phyloP scores from a whole-genome alignment of 2,329 filamentous ascomycete genomes.

The Aotearoamyces nothofagi region DNA sequence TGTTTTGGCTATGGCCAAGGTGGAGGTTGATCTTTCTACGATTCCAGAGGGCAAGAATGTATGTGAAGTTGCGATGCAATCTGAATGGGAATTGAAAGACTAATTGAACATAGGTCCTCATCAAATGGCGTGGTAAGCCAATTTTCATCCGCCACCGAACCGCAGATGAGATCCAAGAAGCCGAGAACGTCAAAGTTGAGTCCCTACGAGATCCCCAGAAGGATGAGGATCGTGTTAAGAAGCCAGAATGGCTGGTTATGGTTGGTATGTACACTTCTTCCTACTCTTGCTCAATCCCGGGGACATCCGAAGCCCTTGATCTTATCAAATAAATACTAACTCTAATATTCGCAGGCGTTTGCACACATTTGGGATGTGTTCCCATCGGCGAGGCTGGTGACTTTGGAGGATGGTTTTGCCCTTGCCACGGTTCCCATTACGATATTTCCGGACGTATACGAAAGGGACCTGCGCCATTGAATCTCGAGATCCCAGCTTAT shows the following conservation, averaged over 20 bases:
- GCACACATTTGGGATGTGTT: constrained; percentile 98
- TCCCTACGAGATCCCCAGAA: constrained; percentile 79
- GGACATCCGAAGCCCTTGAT: constrained; percentile 1
- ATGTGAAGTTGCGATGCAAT: constrained; percentile 24
- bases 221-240: constrained; percentile 89
- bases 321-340: constrained; percentile 10
- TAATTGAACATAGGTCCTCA: constrained; percentile 55
- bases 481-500: constrained; percentile 88
- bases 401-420: constrained; percentile 99
- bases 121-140: constrained; percentile 99
- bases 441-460: constrained; percentile 97
- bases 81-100: neutral
- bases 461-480: constrained; percentile 92
- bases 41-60: constrained; percentile 99
- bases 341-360: constrained; percentile 53
- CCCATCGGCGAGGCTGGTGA: constrained; percentile 98
- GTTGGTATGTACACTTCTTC: constrained; percentile 48
- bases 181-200: constrained; percentile 74
- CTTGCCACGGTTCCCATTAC: constrained; percentile 99
- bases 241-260: constrained; percentile 98
- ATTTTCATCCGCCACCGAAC: constrained; percentile 99
- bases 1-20: constrained; percentile 97
- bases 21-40: constrained; percentile 81
- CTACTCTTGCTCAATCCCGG: neutral
- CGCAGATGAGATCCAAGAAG: constrained; percentile 81